Evolutionary conservation across 768 basidiomycete species (phyloP).

Genomic region (Phaeolepiota aurea): DNA sequence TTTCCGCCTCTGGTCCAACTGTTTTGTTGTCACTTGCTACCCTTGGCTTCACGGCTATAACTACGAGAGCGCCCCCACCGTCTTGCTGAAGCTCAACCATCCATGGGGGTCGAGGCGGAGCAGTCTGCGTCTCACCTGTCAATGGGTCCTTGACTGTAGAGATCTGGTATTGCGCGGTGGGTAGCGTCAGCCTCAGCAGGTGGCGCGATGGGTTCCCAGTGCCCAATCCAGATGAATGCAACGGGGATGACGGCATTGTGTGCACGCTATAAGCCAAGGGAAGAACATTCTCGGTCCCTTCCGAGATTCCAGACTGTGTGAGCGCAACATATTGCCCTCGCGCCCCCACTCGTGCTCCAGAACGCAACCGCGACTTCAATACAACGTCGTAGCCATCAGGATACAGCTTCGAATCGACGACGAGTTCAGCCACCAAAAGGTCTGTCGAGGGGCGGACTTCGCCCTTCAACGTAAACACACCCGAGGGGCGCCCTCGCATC

Average conservation of each 20-base stretch:
- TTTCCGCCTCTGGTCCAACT: not conserved
- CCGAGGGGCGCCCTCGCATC: slow-evolving; percentile 31
- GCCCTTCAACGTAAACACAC: slow-evolving; percentile 54
- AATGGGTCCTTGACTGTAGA: slow-evolving; percentile 76
- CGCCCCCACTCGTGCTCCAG: slow-evolving; percentile 14
- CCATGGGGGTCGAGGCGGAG: slow-evolving; percentile 68
- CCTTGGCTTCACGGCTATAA: slow-evolving; percentile 45
- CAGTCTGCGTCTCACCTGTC: slow-evolving; percentile 54
- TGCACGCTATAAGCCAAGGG: slow-evolving; percentile 57
- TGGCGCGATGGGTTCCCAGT: slow-evolving; percentile 58
- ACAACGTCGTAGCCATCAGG: slow-evolving; percentile 62
- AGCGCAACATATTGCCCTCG: slow-evolving; percentile 3
- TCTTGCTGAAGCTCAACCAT: slow-evolving; percentile 37
- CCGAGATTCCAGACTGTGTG: slow-evolving; percentile 5
- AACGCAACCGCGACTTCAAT: slow-evolving; percentile 34
- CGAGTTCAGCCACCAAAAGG: slow-evolving; percentile 68
- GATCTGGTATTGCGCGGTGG: slow-evolving; percentile 75
- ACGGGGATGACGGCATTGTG: slow-evolving; percentile 74
- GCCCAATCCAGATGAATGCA: slow-evolving; percentile 62
- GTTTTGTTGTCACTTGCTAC: slow-evolving; percentile 7
- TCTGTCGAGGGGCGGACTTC: slow-evolving; percentile 59
- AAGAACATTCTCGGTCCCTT: slow-evolving; percentile 23
- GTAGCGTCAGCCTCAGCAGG: slow-evolving; percentile 67
- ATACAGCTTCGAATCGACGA: slow-evolving; percentile 77
- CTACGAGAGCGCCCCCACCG: slow-evolving; percentile 32